phyloP scores from a whole-genome alignment of 345 rosid species.

The Acer negundo region DNA sequence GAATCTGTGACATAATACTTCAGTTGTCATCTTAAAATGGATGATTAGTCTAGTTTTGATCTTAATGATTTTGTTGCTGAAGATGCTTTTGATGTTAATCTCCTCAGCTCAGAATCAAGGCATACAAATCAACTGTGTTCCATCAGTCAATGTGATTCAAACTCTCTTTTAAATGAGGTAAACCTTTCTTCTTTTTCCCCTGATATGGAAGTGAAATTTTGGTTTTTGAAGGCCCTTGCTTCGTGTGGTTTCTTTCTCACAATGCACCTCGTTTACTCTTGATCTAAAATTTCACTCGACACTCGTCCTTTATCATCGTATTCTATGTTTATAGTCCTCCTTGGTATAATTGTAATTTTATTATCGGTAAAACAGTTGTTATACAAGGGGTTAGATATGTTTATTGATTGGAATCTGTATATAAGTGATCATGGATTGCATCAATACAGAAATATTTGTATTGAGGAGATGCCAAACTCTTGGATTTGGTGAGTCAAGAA shows the following conservation, averaged over 20 bases:
- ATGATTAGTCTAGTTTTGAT: background rate
- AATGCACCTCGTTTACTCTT: background rate
- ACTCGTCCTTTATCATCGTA: background rate
- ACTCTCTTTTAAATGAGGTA: conserved; percentile 94
- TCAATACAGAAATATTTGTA: background rate
- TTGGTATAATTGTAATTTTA: background rate
- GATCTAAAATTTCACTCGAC: background rate
- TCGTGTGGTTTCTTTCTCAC: background rate
- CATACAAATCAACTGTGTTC: conserved; percentile 91
- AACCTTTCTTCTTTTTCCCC: background rate
- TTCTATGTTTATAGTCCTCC: background rate
- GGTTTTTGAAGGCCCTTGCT: background rate
- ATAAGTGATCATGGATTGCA: conserved; percentile 1
- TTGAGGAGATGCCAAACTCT: background rate
- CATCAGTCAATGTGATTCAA: conserved; percentile 86
- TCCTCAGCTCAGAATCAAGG: conserved; percentile 85
- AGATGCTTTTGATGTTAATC: conserved; percentile 29
- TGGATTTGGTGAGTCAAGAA: background rate
- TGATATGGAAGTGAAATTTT: background rate
- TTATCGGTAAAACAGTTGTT: conserved; percentile 5
- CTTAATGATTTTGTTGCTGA: conserved; percentile 17
- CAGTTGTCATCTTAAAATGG: background rate
- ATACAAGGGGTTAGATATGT: background rate
- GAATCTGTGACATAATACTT: background rate
- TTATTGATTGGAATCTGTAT: background rate